Evolutionary conservation across 1,284 basidiomycete genomes (phyloP).

Genomic region (Hymenochaete sp.): DNA sequence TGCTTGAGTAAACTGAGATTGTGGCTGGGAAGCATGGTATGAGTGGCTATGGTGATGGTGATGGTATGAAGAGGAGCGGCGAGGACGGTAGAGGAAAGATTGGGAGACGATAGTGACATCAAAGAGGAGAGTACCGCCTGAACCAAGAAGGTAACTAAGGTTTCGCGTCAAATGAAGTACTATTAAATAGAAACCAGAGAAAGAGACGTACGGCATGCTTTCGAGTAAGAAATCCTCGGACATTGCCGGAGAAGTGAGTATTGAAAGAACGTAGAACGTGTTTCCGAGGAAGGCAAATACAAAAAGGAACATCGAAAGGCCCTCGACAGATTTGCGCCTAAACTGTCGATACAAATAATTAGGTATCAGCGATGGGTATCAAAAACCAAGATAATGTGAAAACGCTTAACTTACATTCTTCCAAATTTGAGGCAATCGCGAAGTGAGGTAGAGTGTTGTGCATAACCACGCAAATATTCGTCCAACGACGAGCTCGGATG

Average conservation of each 20-base stretch:
- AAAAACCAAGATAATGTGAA: too few relatives aligned
- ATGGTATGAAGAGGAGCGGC: conserved; percentile 1
- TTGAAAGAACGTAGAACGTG: conserved; percentile 80
- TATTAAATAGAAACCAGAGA: conserved; percentile 13
- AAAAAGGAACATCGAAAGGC: conserved; percentile 89
- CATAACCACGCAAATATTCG: conserved; percentile 89
- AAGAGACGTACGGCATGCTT: conserved; percentile 59
- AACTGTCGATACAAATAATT: conserved; percentile 41
- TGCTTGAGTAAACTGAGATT: neutral
- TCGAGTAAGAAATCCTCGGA: conserved; percentile 52
- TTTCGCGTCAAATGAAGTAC: neutral
- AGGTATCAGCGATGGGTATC: neutral
- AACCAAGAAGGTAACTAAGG: conserved; percentile 73
- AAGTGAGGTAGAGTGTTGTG: conserved; percentile 85
- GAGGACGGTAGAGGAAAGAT: conserved; percentile 39
- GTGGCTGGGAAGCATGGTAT: neutral
- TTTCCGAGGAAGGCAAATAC: conserved; percentile 89
- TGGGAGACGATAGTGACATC: conserved; percentile 79
- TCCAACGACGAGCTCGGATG: conserved; percentile 61
- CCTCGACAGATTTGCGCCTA: conserved; percentile 86
- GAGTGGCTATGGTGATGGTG: neutral
- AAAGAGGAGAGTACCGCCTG: conserved; percentile 82
- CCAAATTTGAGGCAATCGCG: conserved; percentile 91
- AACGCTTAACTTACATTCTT: conserved; percentile 73
- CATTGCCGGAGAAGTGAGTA: conserved; percentile 58